A percentile compares a stretch with the other conserved stretches of the same genome.
phyloP scores from a whole-genome alignment of 139 green algal genomes.

The Yamagishiella unicocca region DNA sequence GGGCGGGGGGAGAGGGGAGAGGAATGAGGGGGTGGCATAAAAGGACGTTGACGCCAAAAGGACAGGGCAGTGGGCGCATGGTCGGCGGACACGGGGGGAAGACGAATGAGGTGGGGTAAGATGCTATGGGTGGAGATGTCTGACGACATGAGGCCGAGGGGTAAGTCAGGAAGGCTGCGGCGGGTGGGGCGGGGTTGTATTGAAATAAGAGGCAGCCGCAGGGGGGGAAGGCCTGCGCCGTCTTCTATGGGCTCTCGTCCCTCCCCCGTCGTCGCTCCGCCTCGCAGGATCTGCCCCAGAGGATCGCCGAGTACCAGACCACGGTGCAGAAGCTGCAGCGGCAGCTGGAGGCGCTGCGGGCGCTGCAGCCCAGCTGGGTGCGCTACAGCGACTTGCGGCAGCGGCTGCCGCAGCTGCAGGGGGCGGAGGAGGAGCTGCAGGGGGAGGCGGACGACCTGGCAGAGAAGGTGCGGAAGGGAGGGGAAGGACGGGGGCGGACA shows the following conservation, averaged over 20 bases:
- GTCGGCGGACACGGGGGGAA: too few species aligned
- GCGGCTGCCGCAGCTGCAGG: slow-evolving; percentile 5
- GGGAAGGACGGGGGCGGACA: neutral
- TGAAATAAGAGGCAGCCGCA: too few species aligned
- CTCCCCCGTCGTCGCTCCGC: neutral
- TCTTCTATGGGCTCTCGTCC: neutral
- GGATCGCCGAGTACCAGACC: neutral
- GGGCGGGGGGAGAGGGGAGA: neutral
- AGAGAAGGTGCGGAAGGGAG: slow-evolving; percentile 5
- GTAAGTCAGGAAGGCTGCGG: too few species aligned
- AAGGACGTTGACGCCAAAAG: too few species aligned
- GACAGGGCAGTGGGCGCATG: too few species aligned
- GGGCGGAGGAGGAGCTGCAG: neutral
- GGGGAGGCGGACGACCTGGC: neutral
- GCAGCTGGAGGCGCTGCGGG: slow-evolving; percentile 39
- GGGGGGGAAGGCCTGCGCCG: too few species aligned
- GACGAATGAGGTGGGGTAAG: too few species aligned
- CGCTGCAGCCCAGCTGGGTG: slow-evolving; percentile 51
- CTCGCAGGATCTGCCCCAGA: neutral
- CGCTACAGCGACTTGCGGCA: slow-evolving; percentile 33
- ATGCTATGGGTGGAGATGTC: too few species aligned
- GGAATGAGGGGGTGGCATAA: neutral
- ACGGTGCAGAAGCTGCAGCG: slow-evolving; percentile 30
- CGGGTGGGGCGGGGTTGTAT: too few species aligned
- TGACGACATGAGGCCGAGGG: too few species aligned